phyloP scores from a whole-genome alignment of 225 moss, liverwort and hornwort species.

The Sphagnum tenellum region DNA sequence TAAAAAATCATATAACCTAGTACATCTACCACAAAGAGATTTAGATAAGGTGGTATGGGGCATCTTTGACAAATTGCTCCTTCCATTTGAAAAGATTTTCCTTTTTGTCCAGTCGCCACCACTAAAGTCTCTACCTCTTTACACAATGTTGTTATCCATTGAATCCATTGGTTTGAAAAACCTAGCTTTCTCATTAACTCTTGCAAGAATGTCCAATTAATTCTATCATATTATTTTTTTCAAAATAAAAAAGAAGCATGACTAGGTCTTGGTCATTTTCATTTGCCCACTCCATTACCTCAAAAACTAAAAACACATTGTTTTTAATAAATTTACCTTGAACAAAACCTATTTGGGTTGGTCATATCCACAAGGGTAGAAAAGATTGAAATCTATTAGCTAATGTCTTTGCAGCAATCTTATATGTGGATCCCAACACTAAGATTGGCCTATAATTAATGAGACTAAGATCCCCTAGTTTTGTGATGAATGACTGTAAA shows the following conservation, averaged over 20 bases:
- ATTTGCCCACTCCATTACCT: background rate
- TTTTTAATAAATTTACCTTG: background rate
- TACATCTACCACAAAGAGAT: background rate
- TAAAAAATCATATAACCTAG: background rate
- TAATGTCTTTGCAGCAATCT: background rate
- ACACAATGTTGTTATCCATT: background rate
- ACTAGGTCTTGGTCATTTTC: background rate
- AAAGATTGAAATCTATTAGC: background rate
- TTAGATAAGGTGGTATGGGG: background rate
- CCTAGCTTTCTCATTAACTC: background rate
- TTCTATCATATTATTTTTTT: background rate
- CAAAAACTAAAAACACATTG: background rate
- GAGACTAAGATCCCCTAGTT: too few species aligned
- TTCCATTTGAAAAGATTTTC: background rate
- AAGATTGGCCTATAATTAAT: background rate
- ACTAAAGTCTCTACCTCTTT: background rate
- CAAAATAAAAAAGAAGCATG: background rate
- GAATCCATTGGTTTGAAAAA: background rate
- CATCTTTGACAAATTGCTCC: background rate
- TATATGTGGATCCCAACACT: background rate
- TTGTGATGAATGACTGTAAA: background rate
- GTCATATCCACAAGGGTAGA: background rate
- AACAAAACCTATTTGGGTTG: background rate
- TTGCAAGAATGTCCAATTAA: constrained; percentile 1
- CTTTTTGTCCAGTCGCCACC: background rate